phyloP scores from a whole-genome alignment of 108 stramenopile species.

The Cyclotella sp. region DNA sequence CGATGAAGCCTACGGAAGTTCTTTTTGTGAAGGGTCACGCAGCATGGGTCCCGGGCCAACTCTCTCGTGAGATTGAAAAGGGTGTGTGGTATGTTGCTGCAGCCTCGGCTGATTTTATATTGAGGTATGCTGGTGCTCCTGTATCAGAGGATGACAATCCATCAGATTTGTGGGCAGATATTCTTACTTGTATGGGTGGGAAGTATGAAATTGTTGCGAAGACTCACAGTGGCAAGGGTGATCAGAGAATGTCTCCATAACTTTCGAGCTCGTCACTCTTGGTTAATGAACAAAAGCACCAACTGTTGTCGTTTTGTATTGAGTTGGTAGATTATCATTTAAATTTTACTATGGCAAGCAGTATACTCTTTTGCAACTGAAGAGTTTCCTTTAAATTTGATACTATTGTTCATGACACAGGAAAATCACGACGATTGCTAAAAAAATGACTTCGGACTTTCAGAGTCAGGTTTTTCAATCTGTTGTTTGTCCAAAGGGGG shows the following conservation, averaged over 20 bases:
- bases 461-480: too few relatives aligned
- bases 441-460: too few relatives aligned
- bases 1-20: slow-evolving; percentile 67
- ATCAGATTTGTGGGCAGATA: slow-evolving; percentile 82
- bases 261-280: background rate
- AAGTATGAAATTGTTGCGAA: slow-evolving; percentile 74
- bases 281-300: too few relatives aligned
- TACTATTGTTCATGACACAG: too few relatives aligned
- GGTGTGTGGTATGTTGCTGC: slow-evolving; percentile 88
- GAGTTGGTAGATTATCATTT: too few relatives aligned
- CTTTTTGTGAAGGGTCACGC: slow-evolving; percentile 91
- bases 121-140: slow-evolving; percentile 86
- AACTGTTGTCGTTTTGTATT: too few relatives aligned
- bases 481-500: too few relatives aligned
- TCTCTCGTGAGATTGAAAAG: slow-evolving; percentile 82
- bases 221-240: slow-evolving; percentile 69
- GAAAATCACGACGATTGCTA: too few relatives aligned
- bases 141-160: slow-evolving; percentile 71
- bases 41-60: slow-evolving; percentile 88
- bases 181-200: slow-evolving; percentile 83
- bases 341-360: too few relatives aligned
- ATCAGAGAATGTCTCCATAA: slow-evolving; percentile 68
- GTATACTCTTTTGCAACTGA: too few relatives aligned
- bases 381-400: too few relatives aligned
- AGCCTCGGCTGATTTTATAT: slow-evolving; percentile 73